Evolutionary conservation across 2,329 filamentous ascomycete species (phyloP).

Genomic region (Colletotrichum limetticola): DNA sequence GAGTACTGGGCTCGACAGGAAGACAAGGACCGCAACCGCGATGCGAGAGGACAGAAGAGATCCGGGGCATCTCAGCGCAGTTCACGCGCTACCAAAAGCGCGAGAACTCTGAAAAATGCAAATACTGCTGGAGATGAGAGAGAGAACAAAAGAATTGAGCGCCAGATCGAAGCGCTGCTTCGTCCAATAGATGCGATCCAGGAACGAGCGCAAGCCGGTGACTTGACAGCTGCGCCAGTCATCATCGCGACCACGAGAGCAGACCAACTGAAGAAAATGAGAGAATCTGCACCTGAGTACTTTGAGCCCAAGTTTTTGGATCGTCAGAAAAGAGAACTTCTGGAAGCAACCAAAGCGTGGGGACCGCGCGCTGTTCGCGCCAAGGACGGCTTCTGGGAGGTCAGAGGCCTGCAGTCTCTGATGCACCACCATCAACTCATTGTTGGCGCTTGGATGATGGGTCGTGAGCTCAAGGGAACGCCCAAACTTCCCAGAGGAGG

Average conservation of each 20-base stretch:
- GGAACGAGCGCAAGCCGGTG: not conserved
- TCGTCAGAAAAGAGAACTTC: not conserved
- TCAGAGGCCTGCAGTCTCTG: not conserved
- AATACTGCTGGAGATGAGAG: not conserved
- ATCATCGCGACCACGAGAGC: not conserved
- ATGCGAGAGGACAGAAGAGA: too few species aligned
- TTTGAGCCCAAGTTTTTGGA: fast-evolving
- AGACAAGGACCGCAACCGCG: not conserved
- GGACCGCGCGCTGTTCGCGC: not conserved
- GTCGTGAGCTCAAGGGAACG: conserved; percentile 52
- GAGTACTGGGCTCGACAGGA: not conserved
- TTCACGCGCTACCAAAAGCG: not conserved
- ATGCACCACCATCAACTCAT: conserved; percentile 58
- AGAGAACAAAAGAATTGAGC: not conserved
- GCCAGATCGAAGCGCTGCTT: not conserved
- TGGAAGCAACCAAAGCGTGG: not conserved
- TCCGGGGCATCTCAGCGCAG: too few species aligned
- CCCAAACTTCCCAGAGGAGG: conserved; percentile 54
- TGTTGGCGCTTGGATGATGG: conserved; percentile 64
- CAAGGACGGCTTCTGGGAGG: not conserved
- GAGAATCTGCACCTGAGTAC: not conserved
- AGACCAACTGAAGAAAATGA: conserved; percentile 11
- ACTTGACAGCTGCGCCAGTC: not conserved
- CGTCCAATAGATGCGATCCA: not conserved
- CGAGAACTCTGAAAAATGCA: not conserved